Conservation (phyloP, 139 green algal genomes). For the Tetratostichococcus sp. region DNA sequence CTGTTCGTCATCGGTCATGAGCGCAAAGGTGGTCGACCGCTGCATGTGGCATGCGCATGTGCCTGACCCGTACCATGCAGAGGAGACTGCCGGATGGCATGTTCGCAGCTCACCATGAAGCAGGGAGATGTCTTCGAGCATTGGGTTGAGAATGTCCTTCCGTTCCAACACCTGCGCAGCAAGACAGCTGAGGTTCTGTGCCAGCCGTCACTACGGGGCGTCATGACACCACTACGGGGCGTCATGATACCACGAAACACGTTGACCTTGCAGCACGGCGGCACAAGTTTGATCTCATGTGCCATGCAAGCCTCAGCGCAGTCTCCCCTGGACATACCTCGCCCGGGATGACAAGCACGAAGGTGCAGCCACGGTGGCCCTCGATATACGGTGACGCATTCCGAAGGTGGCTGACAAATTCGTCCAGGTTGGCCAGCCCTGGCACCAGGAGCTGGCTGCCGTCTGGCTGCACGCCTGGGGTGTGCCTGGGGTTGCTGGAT, state of each 20-base stretch:
- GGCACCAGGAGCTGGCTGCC: slow-evolving; percentile 2
- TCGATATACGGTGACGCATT: slow-evolving; percentile 86
- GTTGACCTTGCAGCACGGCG: too few species aligned
- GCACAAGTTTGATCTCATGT: too few species aligned
- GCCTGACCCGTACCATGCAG: not conserved
- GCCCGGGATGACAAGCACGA: slow-evolving; percentile 89
- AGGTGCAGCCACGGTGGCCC: slow-evolving; percentile 75
- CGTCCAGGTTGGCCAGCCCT: slow-evolving; percentile 1
- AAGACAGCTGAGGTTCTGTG: not conserved
- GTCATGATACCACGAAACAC: too few species aligned
- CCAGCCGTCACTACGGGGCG: too few species aligned
- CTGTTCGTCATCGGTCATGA: too few species aligned
- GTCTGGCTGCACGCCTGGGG: not conserved
- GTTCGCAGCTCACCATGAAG: slow-evolving; percentile 61
- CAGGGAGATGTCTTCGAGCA: slow-evolving; percentile 83
- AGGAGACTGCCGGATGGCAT: not conserved
- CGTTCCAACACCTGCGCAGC: slow-evolving; percentile 22
- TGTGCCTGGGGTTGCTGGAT: not conserved
- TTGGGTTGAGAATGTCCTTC: slow-evolving; percentile 37
- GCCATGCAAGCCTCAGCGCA: too few species aligned
- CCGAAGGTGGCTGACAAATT: slow-evolving; percentile 66
- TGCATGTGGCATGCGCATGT: not conserved
- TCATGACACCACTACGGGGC: too few species aligned
- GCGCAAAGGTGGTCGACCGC: not conserved
- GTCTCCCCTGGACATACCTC: too few species aligned